These are phyloP conservation scores for Collybiopsis luxurians DNA, from an alignment of 768 basidiomycete genomes.

Conservation along the genomic window DNA sequence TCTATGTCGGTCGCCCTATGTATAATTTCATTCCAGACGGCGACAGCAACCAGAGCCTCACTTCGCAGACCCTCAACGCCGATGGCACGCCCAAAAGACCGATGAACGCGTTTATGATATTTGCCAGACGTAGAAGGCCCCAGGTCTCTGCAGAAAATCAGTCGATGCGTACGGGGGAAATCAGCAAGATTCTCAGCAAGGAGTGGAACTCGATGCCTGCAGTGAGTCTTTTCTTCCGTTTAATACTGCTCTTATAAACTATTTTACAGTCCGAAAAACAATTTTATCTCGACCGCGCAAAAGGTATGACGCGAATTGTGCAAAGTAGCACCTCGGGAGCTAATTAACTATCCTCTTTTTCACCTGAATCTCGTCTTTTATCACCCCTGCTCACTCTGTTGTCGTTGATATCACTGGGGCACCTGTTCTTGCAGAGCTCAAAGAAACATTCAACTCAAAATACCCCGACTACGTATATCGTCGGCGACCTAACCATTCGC, in stretches of 20 bases:
- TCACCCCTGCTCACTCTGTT: too few species aligned
- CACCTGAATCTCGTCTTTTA: too few species aligned
- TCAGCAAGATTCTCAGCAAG: constrained; percentile 81
- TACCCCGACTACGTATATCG: constrained; percentile 92
- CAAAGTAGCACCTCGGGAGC: too few species aligned
- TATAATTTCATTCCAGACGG: too few species aligned
- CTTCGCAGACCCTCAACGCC: constrained; percentile 78
- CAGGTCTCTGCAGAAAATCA: constrained; percentile 86
- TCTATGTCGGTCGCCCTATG: too few species aligned
- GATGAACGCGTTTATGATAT: constrained; percentile 97
- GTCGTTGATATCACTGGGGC: too few species aligned
- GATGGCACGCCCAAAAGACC: constrained; percentile 88
- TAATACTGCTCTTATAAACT: constrained; percentile 1
- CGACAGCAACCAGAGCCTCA: constrained; percentile 22
- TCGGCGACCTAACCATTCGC: constrained; percentile 83
- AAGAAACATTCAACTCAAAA: constrained; percentile 80
- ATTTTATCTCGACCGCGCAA: constrained; percentile 85
- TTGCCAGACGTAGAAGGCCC: constrained; percentile 76
- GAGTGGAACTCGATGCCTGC: constrained; percentile 82
- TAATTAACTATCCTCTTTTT: too few species aligned
- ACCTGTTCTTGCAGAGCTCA: constrained; percentile 37
- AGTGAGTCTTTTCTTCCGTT: constrained; percentile 39
- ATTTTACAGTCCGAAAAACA: constrained; percentile 68
- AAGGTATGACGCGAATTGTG: constrained; percentile 26
- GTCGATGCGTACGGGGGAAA: constrained; percentile 86